Percentiles rank a stretch among this genome's conserved stretches.
Conservation (phyloP, 805 yeast species). For the Saccharomycopsis olivae region DNA sequence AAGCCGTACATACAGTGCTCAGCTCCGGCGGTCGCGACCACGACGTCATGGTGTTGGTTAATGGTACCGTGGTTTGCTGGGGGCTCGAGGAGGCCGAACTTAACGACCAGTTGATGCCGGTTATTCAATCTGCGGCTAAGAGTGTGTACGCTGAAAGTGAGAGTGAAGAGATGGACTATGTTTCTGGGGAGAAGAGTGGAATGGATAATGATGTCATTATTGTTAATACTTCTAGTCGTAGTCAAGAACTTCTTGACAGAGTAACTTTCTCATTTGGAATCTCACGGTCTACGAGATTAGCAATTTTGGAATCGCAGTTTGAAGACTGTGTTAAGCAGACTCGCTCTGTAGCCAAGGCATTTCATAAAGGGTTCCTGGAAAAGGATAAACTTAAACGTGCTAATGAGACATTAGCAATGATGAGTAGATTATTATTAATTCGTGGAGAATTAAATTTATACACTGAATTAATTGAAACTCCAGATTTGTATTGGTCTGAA, state of each 20-base stretch:
- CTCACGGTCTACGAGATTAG: constrained; percentile 76
- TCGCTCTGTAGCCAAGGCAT: constrained; percentile 49
- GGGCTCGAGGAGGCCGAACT: constrained; percentile 52
- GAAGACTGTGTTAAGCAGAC: constrained; percentile 61
- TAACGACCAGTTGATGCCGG: constrained; percentile 37
- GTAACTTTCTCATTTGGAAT: constrained; percentile 85
- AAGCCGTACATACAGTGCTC: no score
- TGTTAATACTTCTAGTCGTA: constrained; percentile 38
- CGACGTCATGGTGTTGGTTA: constrained; percentile 59
- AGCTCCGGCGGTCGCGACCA: no score
- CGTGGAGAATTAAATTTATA: constrained; percentile 79
- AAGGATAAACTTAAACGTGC: constrained; percentile 8
- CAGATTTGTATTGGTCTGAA: constrained; percentile 90
- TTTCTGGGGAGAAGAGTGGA: constrained; percentile 21
- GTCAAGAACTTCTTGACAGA: constrained; percentile 56
- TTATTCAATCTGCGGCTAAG: constrained; percentile 38
- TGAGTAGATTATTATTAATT: constrained; percentile 65
- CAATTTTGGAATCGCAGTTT: constrained; percentile 62
- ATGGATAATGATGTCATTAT: constrained; percentile 62
- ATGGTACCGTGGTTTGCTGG: constrained; percentile 83
- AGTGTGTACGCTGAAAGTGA: constrained; percentile 42
- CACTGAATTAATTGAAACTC: constrained; percentile 72
- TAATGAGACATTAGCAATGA: constrained; percentile 50
- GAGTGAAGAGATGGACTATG: constrained; percentile 79
- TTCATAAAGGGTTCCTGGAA: constrained; percentile 40